A percentile compares a stretch with the other conserved stretches of the same genome.
phyloP scores from a whole-genome alignment of 2,329 filamentous ascomycete species.

The Cercospora janseana region DNA sequence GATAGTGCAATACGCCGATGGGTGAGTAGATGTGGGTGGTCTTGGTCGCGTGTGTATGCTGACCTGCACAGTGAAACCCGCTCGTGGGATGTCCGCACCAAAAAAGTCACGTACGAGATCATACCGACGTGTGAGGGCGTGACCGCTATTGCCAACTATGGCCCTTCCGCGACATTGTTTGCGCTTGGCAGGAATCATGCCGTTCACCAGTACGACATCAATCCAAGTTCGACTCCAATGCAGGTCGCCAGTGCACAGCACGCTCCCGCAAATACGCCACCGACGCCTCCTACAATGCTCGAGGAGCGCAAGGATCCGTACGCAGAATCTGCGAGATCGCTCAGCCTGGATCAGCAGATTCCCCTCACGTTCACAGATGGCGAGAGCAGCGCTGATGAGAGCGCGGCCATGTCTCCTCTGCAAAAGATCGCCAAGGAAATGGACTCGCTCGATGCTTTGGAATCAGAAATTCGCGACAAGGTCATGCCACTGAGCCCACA shows the following conservation, averaged over 20 bases:
- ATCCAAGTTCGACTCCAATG: conserved; percentile 63
- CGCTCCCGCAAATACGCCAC: conserved; percentile 71
- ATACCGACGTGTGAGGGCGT: conserved; percentile 83
- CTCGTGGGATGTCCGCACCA: conserved; percentile 97
- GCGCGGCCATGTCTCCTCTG: conserved; percentile 62
- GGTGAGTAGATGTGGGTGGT: conserved; percentile 57
- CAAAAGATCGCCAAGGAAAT: conserved; percentile 72
- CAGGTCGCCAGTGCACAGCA: conserved; percentile 89
- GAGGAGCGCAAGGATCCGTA: conserved; percentile 61
- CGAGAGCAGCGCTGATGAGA: conserved; percentile 72
- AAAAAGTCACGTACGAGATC: conserved; percentile 85
- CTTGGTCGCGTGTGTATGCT: conserved; percentile 3
- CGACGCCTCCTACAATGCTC: conserved; percentile 77
- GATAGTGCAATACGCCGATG: conserved; percentile 87
- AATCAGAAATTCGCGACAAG: conserved; percentile 54
- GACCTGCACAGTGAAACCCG: conserved; percentile 66
- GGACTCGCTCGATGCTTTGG: conserved; percentile 58
- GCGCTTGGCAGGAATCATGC: conserved; percentile 84
- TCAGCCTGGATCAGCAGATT: conserved; percentile 28
- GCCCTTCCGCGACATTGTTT: conserved; percentile 86
- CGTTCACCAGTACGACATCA: conserved; percentile 92
- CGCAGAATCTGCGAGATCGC: conserved; percentile 30
- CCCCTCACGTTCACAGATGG: conserved; percentile 48
- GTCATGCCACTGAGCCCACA: conserved; percentile 66
- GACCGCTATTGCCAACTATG: conserved; percentile 80